Base-by-base conservation (phyloP, 345 rosid genomes). In the Gossypioides kirkii region DNA sequence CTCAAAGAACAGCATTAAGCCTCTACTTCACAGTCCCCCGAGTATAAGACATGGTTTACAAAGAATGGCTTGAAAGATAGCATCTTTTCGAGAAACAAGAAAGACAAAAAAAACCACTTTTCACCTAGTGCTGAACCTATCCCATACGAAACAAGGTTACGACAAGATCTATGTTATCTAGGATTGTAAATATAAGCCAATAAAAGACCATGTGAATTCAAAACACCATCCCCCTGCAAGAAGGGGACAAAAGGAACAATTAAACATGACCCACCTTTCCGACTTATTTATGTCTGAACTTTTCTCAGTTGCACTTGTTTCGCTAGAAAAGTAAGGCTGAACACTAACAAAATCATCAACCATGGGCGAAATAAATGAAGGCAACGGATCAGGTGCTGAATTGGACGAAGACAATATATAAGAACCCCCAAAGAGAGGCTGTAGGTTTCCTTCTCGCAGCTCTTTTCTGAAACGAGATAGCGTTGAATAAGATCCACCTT, bases 391-490 rank as follows among this genome's bases (percentile, higher is more conserved):
- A 61, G 98, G 90, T 25, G 91, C 92, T 54, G 83, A 80, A 76
- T 81, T 90, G 80, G 98, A 83, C n/a, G 97, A 86, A 71, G 95
- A 78, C 70, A 85, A 74, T 42, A 90, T 71, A 85, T 87, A 85
- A 6, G 96, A 84, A 67, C 87, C 86, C 12, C 92, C 89, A 61
- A 92, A 87, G 76, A 90, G 90, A 74, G 90, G 83, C 43, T 92
- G 98, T 18, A 94, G 80, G 78, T 89, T 92, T 80, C 97, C 97
- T 36, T 94, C 97, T 74, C 90, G 86, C 71, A 92, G 87, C 79
- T 94, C 97, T 88, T 84, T 92, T 86, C 83, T 88, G 80, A 92
- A 85, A 76, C 89, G 76, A 65, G 97, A 85, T 50, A 92, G 88
- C 2, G 85, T 90, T 28, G 98, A 90, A 73, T 88, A 84, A 66